Base-by-base conservation (phyloP, 2,329 filamentous ascomycete genomes). In the Eutypella sp. region DNA sequence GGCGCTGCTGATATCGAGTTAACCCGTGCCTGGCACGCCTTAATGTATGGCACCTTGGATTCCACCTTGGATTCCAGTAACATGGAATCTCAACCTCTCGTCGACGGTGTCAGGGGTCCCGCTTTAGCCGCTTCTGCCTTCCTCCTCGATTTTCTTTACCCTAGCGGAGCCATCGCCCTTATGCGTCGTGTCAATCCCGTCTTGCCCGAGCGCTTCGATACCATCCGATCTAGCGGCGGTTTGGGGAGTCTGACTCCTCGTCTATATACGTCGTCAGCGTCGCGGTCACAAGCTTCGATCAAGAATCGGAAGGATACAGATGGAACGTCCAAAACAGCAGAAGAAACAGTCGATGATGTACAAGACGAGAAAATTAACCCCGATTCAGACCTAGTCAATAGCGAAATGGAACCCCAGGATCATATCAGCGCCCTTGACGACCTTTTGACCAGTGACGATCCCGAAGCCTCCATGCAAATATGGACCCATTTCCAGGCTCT, bases 121-220 rank as follows among this genome's bases (percentile, higher is more conserved):
- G 37, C 55, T 2, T 55, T 76, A 45, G 63, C 63, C 33, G 71
- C 75, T 23, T 78, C 76, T 4, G 56, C 68, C 8, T 73, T 78
- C 45, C 62, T 77, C 40, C 71, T 81, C 58, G 78, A 81, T 58
- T 81, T 81, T 44, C 61, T 81, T 8, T 80, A 79, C 43, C 77
- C 77, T 5, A 69, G 56, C 27, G 70, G 69, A 9, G 67, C 74
- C 10, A 46, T 70, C 11, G 62, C 68, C 13, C 61, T 75, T 5
- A 54, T 76, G 48, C 69, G 70, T 36, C 68, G 67, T 23, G 54
- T 62, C 38, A 54, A 48, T 3, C 48, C 51, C 6, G 41, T 51
- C 27, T 47, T 40, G 5, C 54, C 37, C 52, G 58, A 41, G 47
- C 58, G 41, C 56, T 59, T 55, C 47, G 45, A 53, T 41, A 41